phyloP scores from a whole-genome alignment of 768 basidiomycete genomes.

The Scleroderma citrinum region DNA sequence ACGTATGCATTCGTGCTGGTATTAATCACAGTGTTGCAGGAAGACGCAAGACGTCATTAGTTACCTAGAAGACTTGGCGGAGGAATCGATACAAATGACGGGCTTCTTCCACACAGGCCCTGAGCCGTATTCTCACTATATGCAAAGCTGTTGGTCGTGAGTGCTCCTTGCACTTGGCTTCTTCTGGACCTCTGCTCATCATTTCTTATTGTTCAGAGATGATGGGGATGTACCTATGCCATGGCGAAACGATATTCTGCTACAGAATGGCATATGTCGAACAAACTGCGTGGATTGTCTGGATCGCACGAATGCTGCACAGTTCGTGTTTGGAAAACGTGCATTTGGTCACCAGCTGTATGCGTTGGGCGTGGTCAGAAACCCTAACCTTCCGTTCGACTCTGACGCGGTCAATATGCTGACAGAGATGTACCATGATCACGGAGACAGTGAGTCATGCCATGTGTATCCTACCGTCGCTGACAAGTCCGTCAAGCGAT shows the following conservation, averaged over 20 bases:
- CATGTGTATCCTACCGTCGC: neutral
- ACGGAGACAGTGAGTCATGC: constrained; percentile 78
- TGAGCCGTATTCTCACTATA: constrained; percentile 71
- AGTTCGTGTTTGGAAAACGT: constrained; percentile 94
- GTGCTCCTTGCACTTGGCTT: constrained; percentile 1
- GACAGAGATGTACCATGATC: constrained; percentile 98
- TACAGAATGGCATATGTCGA: constrained; percentile 90
- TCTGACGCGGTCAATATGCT: constrained; percentile 95
- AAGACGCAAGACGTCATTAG: constrained; percentile 95
- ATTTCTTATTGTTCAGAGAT: constrained; percentile 12
- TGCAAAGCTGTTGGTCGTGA: constrained; percentile 39
- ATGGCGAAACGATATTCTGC: constrained; percentile 63
- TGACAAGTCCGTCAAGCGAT: constrained; percentile 49
- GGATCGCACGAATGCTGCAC: constrained; percentile 93
- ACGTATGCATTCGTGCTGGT: neutral
- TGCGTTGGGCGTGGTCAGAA: constrained; percentile 84
- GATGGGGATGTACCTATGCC: constrained; percentile 20
- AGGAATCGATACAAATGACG: constrained; percentile 87
- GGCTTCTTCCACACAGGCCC: constrained; percentile 94
- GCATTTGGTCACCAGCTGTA: constrained; percentile 94
- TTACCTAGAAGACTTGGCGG: constrained; percentile 90
- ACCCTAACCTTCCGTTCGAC: constrained; percentile 83
- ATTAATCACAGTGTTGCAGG: constrained; percentile 37
- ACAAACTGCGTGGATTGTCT: constrained; percentile 97
- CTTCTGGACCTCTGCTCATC: neutral